Evolutionary conservation across 2,329 filamentous ascomycete genomes (phyloP).

Genomic region (Thyridium curvatum): DNA sequence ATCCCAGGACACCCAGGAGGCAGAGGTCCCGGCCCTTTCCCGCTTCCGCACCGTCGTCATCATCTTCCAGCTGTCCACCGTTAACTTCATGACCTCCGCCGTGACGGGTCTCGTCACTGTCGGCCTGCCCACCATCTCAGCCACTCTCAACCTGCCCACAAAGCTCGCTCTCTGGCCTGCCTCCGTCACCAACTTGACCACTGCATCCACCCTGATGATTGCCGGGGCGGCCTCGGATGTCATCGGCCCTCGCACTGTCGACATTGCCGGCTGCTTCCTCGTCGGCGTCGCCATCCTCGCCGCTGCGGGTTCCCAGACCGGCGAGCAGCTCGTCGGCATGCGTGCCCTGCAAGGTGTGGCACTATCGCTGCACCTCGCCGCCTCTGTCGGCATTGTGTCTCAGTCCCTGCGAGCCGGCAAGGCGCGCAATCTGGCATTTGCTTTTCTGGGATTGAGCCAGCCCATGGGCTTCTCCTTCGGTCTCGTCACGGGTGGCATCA

Average conservation of each 20-base stretch:
- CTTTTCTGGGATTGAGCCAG: constrained; percentile 36
- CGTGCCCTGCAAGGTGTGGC: constrained; percentile 32
- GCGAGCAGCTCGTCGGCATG: constrained; percentile 27
- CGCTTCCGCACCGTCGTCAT: too few relatives aligned
- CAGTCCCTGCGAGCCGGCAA: constrained; percentile 21
- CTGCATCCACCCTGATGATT: constrained; percentile 27
- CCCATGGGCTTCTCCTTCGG: constrained; percentile 44
- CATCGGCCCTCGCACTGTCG: constrained; percentile 23
- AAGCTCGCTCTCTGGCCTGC: constrained; percentile 32
- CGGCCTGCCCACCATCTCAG: constrained; percentile 31
- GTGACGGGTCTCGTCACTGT: constrained; percentile 28
- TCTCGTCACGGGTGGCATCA: constrained; percentile 40
- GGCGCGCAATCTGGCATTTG: constrained; percentile 32
- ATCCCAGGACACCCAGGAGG: too few relatives aligned
- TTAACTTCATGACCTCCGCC: constrained; percentile 19
- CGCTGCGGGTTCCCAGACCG: constrained; percentile 19
- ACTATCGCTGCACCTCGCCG: constrained; percentile 25
- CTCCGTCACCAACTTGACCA: constrained; percentile 26
- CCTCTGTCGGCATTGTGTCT: constrained; percentile 27
- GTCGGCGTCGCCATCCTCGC: constrained; percentile 22
- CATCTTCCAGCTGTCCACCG: constrained; percentile 11
- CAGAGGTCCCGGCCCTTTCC: too few relatives aligned
- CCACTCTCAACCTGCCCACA: too few relatives aligned
- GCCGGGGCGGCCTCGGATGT: constrained; percentile 31
- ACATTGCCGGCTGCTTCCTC: constrained; percentile 24